These are phyloP conservation scores for Elymus sibiricus DNA, from an alignment of 176 grass and related monocot species.

Conservation along the genomic window DNA sequence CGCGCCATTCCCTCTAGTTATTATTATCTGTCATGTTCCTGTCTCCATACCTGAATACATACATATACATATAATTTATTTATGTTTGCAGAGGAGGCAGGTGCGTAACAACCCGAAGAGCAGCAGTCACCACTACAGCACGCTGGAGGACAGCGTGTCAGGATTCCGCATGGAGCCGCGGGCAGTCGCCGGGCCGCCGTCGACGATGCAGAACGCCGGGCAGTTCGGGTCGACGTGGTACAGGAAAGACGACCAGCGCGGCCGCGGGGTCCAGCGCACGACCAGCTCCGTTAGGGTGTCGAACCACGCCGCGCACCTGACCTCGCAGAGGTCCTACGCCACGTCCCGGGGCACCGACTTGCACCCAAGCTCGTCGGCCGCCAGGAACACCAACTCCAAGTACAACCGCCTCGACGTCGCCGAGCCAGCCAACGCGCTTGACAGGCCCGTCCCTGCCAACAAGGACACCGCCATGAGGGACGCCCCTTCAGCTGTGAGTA, in stretches of 20 bases:
- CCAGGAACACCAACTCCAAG: conserved; percentile 37
- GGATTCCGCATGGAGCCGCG: conserved; percentile 65
- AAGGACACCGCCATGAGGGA: conserved; percentile 54
- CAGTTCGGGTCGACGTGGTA: conserved; percentile 65
- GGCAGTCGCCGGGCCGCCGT: not conserved
- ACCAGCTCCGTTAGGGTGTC: conserved; percentile 59
- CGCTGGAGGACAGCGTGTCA: conserved; percentile 52
- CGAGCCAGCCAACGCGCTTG: conserved; percentile 46
- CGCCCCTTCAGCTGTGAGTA: conserved; percentile 36
- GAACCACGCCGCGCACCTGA: conserved; percentile 26
- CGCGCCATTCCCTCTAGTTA: not conserved
- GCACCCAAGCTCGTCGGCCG: conserved; percentile 45
- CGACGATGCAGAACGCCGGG: conserved; percentile 45
- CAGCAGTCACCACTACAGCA: conserved; percentile 51
- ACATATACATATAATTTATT: not conserved
- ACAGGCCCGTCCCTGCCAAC: conserved; percentile 32
- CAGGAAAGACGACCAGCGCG: conserved; percentile 36
- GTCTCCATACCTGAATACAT: not conserved
- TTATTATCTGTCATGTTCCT: not conserved
- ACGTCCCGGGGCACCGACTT: conserved; percentile 59
- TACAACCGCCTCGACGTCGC: conserved; percentile 56
- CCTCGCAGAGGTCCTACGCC: conserved; percentile 34
- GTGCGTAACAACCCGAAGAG: conserved; percentile 41
- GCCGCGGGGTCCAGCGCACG: conserved; percentile 18
- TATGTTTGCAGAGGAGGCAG: conserved; percentile 36